Percentiles rank a stretch among this genome's conserved stretches.
Conservation (phyloP, 495 filamentous ascomycete species). For the Aspergillus conjunctus region DNA sequence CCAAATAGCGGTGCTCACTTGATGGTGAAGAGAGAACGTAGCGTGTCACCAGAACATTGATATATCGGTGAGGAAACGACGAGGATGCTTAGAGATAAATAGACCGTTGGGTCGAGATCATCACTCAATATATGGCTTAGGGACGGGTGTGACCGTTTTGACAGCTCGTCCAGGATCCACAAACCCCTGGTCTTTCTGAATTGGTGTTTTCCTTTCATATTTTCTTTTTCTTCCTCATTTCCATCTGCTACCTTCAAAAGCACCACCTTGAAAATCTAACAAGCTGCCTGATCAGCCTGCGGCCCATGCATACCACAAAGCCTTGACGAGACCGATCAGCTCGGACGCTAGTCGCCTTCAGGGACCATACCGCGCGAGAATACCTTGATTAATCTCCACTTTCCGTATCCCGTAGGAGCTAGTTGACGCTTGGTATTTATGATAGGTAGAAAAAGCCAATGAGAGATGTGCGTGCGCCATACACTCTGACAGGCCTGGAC, state of each 20-base stretch:
- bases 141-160: neutral
- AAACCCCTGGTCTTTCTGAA: neutral
- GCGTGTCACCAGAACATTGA: slow-evolving; percentile 5
- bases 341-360: slow-evolving; percentile 2
- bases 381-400: neutral
- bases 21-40: neutral
- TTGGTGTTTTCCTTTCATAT: neutral
- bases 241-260: neutral
- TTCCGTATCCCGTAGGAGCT: slow-evolving; percentile 5
- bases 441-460: neutral
- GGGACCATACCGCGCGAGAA: neutral
- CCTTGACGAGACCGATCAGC: slow-evolving; percentile 1
- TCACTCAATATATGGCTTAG: neutral
- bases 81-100: neutral
- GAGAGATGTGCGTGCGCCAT: neutral
- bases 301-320: neutral
- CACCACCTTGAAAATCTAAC: neutral
- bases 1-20: neutral
- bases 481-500: neutral
- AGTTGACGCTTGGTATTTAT: neutral
- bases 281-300: neutral
- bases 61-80: neutral
- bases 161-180: slow-evolving; percentile 2
- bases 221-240: neutral
- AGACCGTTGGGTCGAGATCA: slow-evolving; percentile 1